Percentiles rank a stretch among this genome's conserved stretches.
These are phyloP conservation scores for Pogostemon cablin DNA, from an alignment of 257 asterid genomes.

Conservation along the genomic window DNA sequence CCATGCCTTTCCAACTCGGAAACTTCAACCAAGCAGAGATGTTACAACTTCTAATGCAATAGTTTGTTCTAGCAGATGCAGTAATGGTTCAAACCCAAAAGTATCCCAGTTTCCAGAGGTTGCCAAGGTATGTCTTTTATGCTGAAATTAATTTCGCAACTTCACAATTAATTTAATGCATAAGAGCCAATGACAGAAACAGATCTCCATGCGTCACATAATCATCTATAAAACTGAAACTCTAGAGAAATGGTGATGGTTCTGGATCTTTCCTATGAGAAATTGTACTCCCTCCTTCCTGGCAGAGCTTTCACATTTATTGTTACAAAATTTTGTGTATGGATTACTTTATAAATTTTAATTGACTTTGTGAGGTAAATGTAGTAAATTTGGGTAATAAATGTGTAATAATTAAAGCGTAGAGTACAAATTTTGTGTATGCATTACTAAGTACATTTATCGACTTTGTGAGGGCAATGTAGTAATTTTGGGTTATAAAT, in stretches of 20 bases:
- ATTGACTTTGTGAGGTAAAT: too few relatives aligned
- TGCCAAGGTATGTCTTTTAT: conserved; percentile 44
- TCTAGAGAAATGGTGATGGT: background rate
- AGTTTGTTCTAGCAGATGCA: conserved; percentile 33
- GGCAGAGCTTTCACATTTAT: too few relatives aligned
- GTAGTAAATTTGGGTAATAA: too few relatives aligned
- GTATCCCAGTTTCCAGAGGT: conserved; percentile 34
- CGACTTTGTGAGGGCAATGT: too few relatives aligned
- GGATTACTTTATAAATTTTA: too few relatives aligned
- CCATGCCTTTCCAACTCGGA: conserved; percentile 71
- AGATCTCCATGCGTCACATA: conserved; percentile 7
- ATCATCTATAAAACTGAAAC: background rate
- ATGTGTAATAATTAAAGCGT: too few relatives aligned
- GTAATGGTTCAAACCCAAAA: conserved; percentile 35
- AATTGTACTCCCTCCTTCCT: too few relatives aligned
- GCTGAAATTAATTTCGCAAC: conserved; percentile 21
- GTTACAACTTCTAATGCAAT: conserved; percentile 31
- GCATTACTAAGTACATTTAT: too few relatives aligned
- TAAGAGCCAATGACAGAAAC: background rate
- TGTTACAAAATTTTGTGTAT: too few relatives aligned
- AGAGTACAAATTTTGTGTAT: too few relatives aligned
- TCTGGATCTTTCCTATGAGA: background rate
- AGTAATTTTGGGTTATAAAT: too few relatives aligned
- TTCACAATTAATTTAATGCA: conserved; percentile 10
- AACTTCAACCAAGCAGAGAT: conserved; percentile 44